Evolutionary conservation across 176 grass and related monocot genomes (phyloP).

Genomic region (Ampelocalamus luodianensis): DNA sequence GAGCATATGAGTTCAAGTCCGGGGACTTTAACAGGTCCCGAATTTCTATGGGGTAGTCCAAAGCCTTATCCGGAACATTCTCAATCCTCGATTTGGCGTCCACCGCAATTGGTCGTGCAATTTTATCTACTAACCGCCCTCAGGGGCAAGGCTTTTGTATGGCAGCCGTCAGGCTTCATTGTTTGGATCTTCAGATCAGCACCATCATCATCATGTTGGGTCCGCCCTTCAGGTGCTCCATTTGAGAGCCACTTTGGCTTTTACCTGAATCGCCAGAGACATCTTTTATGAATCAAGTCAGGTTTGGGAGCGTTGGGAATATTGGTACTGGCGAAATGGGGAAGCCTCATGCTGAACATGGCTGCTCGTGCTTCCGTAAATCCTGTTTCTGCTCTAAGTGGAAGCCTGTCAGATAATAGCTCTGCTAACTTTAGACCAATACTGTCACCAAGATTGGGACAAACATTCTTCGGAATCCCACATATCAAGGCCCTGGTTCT

Average conservation of each 20-base stretch:
- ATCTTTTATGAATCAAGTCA: conserved; percentile 65
- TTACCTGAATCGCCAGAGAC: conserved; percentile 74
- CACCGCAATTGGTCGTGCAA: conserved; percentile 55
- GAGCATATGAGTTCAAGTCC: conserved; percentile 64
- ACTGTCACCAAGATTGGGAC: conserved; percentile 60
- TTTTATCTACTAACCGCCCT: conserved; percentile 54
- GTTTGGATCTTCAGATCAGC: conserved; percentile 63
- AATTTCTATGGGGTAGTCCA: conserved; percentile 97
- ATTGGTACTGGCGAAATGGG: conserved; percentile 51
- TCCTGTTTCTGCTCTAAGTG: conserved; percentile 58
- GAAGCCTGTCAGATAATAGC: conserved; percentile 60
- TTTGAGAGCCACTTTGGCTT: conserved; percentile 85
- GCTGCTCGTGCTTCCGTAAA: conserved; percentile 43
- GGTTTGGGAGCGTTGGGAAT: conserved; percentile 61
- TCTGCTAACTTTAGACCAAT: conserved; percentile 71
- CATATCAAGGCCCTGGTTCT: conserved; percentile 58
- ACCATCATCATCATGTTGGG: conserved; percentile 66
- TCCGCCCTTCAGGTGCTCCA: conserved; percentile 82
- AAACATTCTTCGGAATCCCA: conserved; percentile 58
- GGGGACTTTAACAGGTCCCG: conserved; percentile 76
- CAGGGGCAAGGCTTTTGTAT: conserved; percentile 70
- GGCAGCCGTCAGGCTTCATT: conserved; percentile 53
- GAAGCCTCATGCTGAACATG: conserved; percentile 64
- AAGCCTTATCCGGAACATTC: conserved; percentile 80
- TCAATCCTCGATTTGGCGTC: conserved; percentile 69